phyloP scores from a whole-genome alignment of 352 stramenopile species.

The Phytophthora quininea region DNA sequence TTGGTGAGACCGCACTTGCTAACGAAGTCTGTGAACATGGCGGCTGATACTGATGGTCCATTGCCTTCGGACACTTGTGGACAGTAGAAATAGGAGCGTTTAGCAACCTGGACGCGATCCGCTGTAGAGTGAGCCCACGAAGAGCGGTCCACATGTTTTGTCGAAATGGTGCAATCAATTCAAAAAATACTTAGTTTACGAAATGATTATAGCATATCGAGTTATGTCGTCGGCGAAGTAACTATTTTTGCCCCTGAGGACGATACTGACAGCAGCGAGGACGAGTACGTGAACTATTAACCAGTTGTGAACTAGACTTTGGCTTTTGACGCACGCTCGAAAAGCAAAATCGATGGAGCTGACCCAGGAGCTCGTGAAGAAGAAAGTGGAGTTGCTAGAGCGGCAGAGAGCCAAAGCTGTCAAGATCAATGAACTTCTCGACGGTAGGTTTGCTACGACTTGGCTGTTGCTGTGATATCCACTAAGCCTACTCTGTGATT shows the following conservation, averaged over 20 bases:
- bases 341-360: constrained; percentile 29
- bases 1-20: constrained; percentile 46
- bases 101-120: constrained; percentile 2
- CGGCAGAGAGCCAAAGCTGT: constrained; percentile 71
- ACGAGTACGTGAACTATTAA: not conserved
- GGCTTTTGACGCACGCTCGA: not conserved
- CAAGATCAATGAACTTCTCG: constrained; percentile 64
- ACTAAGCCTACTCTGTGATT: constrained; percentile 5
- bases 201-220: no score
- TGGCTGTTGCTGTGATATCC: not conserved
- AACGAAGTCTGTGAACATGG: constrained; percentile 42
- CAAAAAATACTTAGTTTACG: no score
- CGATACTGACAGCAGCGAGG: not conserved
- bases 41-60: constrained; percentile 29
- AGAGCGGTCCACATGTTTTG: constrained; percentile 15
- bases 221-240: not conserved
- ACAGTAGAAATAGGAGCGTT: constrained; percentile 3
- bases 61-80: not conserved
- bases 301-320: not conserved
- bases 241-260: not conserved
- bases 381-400: constrained; percentile 79
- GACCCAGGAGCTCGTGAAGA: constrained; percentile 69
- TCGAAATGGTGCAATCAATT: not conserved
- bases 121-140: not conserved
- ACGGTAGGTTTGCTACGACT: constrained; percentile 31